A percentile compares a stretch with the other conserved stretches of the same genome.
These are phyloP conservation scores for Paradendryphiella salina DNA, from an alignment of 2,329 filamentous ascomycete genomes.

Conservation along the genomic window DNA sequence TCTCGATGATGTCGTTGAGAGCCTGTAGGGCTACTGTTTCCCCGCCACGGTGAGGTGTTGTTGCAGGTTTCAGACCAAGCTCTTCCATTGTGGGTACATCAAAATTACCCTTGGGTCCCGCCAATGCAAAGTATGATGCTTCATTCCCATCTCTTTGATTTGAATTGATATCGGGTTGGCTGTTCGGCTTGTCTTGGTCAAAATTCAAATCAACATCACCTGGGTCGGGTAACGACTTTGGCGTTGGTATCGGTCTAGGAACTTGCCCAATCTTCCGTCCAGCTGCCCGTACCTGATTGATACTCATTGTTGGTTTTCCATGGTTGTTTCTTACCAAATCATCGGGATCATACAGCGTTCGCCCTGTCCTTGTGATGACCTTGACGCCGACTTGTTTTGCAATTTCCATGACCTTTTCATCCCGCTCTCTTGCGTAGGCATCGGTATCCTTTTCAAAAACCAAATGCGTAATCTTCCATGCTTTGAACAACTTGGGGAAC, in stretches of 20 bases:
- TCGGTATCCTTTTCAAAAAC: constrained; percentile 82
- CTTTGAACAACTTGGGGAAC: constrained; percentile 71
- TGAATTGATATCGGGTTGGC: constrained; percentile 63
- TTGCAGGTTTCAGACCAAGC: constrained; percentile 64
- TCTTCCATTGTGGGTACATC: constrained; percentile 71
- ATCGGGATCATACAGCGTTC: constrained; percentile 75
- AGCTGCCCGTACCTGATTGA: constrained; percentile 63
- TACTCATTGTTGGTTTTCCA: constrained; percentile 75
- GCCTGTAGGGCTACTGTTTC: constrained; percentile 65
- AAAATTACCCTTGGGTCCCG: constrained; percentile 71
- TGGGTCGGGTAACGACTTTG: constrained; percentile 64
- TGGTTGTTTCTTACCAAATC: constrained; percentile 66
- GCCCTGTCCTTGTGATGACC: constrained; percentile 65
- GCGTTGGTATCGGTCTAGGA: constrained; percentile 63
- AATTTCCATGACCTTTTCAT: constrained; percentile 61
- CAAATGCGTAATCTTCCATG: constrained; percentile 73
- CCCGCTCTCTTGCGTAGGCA: constrained; percentile 68
- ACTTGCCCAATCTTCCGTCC: constrained; percentile 66
- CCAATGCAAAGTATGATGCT: constrained; percentile 61
- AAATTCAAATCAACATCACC: constrained; percentile 64
- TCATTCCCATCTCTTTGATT: constrained; percentile 59
- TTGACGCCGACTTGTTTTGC: constrained; percentile 68
- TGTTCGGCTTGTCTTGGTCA: constrained; percentile 58
- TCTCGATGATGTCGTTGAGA: constrained; percentile 62
- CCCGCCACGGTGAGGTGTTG: constrained; percentile 70